Base-by-base conservation (phyloP, 1,284 basidiomycete genomes). In the Abortiporus biennis region DNA sequence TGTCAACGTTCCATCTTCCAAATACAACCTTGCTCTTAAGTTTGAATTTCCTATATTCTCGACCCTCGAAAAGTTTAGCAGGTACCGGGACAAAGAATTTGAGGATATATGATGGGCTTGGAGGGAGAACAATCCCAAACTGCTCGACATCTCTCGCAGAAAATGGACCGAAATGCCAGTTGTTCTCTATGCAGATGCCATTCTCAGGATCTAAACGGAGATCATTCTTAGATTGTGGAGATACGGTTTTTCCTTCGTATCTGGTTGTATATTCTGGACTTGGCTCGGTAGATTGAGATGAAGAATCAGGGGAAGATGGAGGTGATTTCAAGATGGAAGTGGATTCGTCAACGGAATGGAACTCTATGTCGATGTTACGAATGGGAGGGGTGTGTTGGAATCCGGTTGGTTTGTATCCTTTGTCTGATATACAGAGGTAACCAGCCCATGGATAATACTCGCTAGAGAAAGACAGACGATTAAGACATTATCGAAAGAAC, bases 71-170 rank as follows among this genome's bases (percentile, higher is more conserved):
- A 4, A 40, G 23, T 12, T 16, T n/a, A 15, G 22, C 32, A n/a
- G 43, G 43, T 13, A 45, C 36, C 11, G 32, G 38, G 3, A 45
- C 43, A 24, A 23, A 34, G 33, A 45, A 36, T 35, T 17, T 35
- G 16, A 25, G n/a, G 4, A 22, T 24, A 16, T 27, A 42, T 11
- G 41, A 36, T n/a, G 41, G 15, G 16, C 16, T 31, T 6, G 13
- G 19, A 3, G 40, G 30, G 17, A 24, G 16, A 6, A 12, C 12
- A 15, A 22, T 22, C 9, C 24, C 25, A 20, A 31, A 25, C n/a
- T 6, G 16, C n/a, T 19, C 19, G 16, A 16, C 8, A 17, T 8
- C 17, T 9, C 13, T 21, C 31, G 34, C 17, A 12, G 15, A 11
- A 6, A 24, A 36, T 24, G 41, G 41, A 13, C 34, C 19, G 15